phyloP scores from a whole-genome alignment of 192 early-diverging fungal species.

The Oehlia diaphana region DNA sequence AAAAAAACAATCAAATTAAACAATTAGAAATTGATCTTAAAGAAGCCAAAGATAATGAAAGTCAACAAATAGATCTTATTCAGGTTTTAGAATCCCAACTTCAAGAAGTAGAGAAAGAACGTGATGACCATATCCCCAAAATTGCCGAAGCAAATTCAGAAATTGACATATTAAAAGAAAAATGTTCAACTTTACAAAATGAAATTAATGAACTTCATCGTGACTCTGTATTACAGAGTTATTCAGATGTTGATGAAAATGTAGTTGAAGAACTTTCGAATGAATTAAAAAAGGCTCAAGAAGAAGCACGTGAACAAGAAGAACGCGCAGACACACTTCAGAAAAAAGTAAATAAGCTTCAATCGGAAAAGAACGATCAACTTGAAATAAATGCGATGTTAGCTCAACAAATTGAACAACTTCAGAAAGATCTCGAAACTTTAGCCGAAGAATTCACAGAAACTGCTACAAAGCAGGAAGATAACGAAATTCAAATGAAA shows the following conservation, averaged over 20 bases:
- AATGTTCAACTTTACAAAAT: slow-evolving; percentile 8
- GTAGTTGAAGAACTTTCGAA: slow-evolving; percentile 15
- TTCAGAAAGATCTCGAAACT: slow-evolving; percentile 39
- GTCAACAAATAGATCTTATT: slow-evolving; percentile 8
- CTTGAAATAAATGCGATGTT: not conserved
- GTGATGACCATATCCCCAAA: not conserved
- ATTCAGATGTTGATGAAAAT: not conserved
- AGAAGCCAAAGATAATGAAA: not conserved
- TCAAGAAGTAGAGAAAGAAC: slow-evolving; percentile 1
- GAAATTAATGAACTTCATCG: not conserved
- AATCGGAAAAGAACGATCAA: not conserved
- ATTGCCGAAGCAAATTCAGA: slow-evolving; percentile 1
- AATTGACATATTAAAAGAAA: not conserved
- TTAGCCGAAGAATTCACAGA: slow-evolving; percentile 41
- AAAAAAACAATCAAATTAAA: not conserved
- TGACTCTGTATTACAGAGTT: not conserved
- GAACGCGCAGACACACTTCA: not conserved
- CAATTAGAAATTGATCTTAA: not conserved
- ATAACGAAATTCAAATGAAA: slow-evolving; percentile 30
- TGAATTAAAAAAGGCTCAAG: not conserved
- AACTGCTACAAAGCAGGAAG: slow-evolving; percentile 36
- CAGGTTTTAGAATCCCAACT: slow-evolving; percentile 3
- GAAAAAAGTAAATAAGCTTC: not conserved
- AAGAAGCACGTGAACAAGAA: not conserved
- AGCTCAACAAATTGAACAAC: slow-evolving; percentile 29